Conservation (phyloP, 2,329 filamentous ascomycete species). For the Sphaerulina vaccinii region DNA sequence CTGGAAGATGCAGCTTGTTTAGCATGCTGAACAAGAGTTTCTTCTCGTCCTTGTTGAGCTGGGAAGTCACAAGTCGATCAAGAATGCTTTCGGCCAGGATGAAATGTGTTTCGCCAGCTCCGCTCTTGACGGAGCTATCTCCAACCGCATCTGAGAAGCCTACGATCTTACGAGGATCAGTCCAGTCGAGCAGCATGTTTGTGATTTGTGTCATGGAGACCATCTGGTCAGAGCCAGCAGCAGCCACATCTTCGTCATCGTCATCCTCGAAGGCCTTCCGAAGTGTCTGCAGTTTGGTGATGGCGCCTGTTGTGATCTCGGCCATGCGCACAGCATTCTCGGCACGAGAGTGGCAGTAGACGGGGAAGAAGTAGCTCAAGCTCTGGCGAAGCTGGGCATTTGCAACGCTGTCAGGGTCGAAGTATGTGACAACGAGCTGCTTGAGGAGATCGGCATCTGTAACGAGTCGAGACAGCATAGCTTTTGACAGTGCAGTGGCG, state of each 20-base stretch:
- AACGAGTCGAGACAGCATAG: conserved; percentile 77
- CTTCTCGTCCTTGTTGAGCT: conserved; percentile 73
- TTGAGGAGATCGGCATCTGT: conserved; percentile 73
- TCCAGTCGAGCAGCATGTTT: conserved; percentile 88
- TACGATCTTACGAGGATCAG: conserved; percentile 76
- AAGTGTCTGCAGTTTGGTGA: conserved; percentile 63
- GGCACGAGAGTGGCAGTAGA: conserved; percentile 82
- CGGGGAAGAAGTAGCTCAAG: conserved; percentile 88
- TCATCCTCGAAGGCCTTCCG: conserved; percentile 38
- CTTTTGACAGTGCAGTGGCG: conserved; percentile 78
- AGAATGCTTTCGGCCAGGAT: conserved; percentile 75
- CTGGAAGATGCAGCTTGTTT: conserved; percentile 75
- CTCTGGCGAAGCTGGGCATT: conserved; percentile 85
- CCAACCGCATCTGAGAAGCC: conserved; percentile 33
- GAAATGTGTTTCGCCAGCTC: conserved; percentile 61
- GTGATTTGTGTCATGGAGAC: conserved; percentile 72
- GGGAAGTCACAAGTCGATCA: conserved; percentile 66
- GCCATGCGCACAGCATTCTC: conserved; percentile 84
- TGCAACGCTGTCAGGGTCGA: conserved; percentile 72
- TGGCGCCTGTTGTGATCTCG: conserved; percentile 67
- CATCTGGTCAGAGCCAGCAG: conserved; percentile 67
- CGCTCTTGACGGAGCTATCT: conserved; percentile 17
- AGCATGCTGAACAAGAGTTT: conserved; percentile 76
- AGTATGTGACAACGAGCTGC: conserved; percentile 81
- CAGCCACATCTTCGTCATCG: conserved; percentile 65